Percentiles rank a stretch among this genome's conserved stretches.
Conservation (phyloP, 1,284 basidiomycete genomes). For the Microstroma glucosiphilum region DNA sequence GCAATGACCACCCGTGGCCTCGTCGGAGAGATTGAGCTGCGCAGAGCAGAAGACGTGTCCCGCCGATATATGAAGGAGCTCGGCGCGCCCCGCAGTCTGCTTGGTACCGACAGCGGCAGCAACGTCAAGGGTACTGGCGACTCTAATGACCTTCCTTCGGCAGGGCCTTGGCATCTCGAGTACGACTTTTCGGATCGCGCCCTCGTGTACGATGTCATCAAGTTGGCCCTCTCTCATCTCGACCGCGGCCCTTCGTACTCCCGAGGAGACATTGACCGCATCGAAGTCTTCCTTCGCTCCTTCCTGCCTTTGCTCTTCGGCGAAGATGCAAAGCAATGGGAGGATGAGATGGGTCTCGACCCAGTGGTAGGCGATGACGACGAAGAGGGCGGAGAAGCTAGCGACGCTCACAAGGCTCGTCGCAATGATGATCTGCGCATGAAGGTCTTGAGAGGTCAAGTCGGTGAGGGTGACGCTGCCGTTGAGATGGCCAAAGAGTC, state of each 20-base stretch:
- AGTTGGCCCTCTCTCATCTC: conserved; percentile 81
- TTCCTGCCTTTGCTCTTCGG: conserved; percentile 80
- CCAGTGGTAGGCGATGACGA: conserved; percentile 24
- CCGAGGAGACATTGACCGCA: conserved; percentile 68
- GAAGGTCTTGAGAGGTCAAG: conserved; percentile 21
- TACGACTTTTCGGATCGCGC: conserved; percentile 71
- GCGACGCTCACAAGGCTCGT: conserved; percentile 26
- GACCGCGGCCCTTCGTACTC: conserved; percentile 71
- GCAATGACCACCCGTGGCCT: conserved; percentile 83
- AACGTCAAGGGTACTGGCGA: neutral
- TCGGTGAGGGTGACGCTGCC: conserved; percentile 18
- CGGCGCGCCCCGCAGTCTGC: neutral
- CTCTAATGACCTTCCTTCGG: conserved; percentile 24
- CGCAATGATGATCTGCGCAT: conserved; percentile 58
- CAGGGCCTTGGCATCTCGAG: conserved; percentile 61
- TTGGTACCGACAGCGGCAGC: conserved; percentile 3
- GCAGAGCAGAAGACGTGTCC: conserved; percentile 62
- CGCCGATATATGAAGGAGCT: conserved; percentile 7
- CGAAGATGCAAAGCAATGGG: conserved; percentile 60
- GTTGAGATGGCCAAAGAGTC: conserved; percentile 20
- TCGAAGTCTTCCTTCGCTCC: conserved; percentile 76
- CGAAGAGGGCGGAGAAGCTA: conserved; percentile 23
- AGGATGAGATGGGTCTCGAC: conserved; percentile 20
- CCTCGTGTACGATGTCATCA: conserved; percentile 79
- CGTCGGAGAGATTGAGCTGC: conserved; percentile 76